Evolutionary conservation across 2,329 filamentous ascomycete genomes (phyloP), one percentile per base, ranked within the genome.

Genomic region (Exophiala sp.): DNA sequence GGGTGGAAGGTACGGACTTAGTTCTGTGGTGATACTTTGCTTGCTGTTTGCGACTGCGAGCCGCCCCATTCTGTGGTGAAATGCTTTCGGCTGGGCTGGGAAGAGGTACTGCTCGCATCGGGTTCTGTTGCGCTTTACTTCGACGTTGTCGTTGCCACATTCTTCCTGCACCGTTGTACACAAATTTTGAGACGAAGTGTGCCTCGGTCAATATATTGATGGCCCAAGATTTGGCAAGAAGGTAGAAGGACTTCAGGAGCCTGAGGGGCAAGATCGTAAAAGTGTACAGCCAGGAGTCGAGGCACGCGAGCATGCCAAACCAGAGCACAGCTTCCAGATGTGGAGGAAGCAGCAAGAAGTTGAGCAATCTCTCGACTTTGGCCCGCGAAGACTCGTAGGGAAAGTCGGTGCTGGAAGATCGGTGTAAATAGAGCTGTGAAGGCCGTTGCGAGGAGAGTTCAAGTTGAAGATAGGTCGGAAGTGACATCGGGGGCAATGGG

Each of bases 231-330:
- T 80, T 78, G 8, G 81, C 66, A 21, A 98, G 70, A 2, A 97
- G 82, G 16, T 80, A 81, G 0, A 91, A 62, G 1, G 93, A 91
- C 51, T 90, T 85, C 46, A 86, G 67, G 61, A 98, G 97, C 2
- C 93, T 80, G 52, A 98, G 77, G 0, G 93, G 93, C 0, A 98
- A 73, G 38, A 98, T 95, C 0, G 93, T 98, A 61, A 98, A 94
- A 0, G 88, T 94, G 69, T 96, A 93, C 1, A 98, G 78, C 89
- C 91, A 98, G 1, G 91, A 86, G 66, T 98, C 93, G 4, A 98
- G 74, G 68, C 93, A 98, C 5, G 91, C 90, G 27, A 97, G 70
- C 0, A 87, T 83, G 5, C 93, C 93, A 68, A 98, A 97, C 52
- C 83, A 81, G 4, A 98, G 77, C 0, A 90, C 85, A 39, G 85